These are phyloP conservation scores for Solanum okadae DNA, from an alignment of 257 asterid species.

Conservation along the genomic window DNA sequence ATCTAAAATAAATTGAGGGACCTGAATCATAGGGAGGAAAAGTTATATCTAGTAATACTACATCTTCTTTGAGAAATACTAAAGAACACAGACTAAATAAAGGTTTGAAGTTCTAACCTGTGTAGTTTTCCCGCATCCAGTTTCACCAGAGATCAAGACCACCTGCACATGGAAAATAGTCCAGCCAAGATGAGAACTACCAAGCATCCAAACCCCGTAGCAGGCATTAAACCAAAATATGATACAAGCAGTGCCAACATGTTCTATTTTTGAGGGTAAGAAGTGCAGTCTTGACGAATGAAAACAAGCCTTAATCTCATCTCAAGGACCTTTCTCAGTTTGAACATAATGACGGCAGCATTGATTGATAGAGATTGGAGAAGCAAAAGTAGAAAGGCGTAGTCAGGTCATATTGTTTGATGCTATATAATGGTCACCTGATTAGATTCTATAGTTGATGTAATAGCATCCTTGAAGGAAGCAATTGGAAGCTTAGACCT, in stretches of 20 bases:
- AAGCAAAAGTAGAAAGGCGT: not conserved
- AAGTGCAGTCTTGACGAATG: not conserved
- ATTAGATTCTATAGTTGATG: slow-evolving; percentile 52
- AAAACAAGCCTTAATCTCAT: not conserved
- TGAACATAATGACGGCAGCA: not conserved
- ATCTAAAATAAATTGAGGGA: slow-evolving; percentile 87
- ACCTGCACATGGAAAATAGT: slow-evolving; percentile 40
- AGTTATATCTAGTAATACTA: not conserved
- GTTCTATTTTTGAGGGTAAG: not conserved
- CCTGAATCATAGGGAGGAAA: slow-evolving; percentile 32
- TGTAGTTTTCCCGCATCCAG: slow-evolving; percentile 97
- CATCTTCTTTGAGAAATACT: not conserved
- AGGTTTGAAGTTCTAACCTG: slow-evolving; percentile 41
- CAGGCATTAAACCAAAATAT: not conserved
- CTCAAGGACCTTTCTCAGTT: not conserved
- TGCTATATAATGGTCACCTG: slow-evolving; percentile 43
- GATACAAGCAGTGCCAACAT: not conserved
- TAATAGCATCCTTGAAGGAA: slow-evolving; percentile 63
- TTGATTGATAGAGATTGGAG: not conserved
- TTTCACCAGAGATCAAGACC: slow-evolving; percentile 90
- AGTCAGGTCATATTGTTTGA: not conserved
- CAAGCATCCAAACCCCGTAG: not conserved
- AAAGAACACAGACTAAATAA: not conserved
- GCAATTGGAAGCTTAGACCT: slow-evolving; percentile 89
- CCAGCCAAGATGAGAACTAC: not conserved